Evolutionary conservation across 768 basidiomycete genomes (phyloP), one percentile per base, ranked within the genome.

Genomic region (Tylopilus sp.): DNA sequence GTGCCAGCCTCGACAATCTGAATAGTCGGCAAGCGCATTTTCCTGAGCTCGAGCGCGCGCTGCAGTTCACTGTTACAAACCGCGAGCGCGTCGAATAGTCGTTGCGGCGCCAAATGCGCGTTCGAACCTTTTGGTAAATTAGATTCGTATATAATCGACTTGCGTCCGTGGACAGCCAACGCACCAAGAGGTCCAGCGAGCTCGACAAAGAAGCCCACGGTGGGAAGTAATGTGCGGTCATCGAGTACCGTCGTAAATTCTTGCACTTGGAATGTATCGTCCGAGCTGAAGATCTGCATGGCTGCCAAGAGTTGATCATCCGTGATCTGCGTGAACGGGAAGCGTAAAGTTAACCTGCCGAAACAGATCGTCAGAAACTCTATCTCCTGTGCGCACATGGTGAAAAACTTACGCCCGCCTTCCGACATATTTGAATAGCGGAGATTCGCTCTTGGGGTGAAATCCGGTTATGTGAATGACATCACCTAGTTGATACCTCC

Each of bases 401-500:
- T 16, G 12, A 48, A 25, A 41, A 14, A 58, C 57, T 51, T 14
- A 62, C 58, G 46, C 49, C 43, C 31, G 49, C 41, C 63, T 56
- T 29, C 63, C 57, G 6, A 30, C 34, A 8, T 46, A 50, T 12
- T 46, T 54, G 40, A 64, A 53, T 19, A 57, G 16, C 0, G 63
- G 63, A 7, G 31, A 21, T 9, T 44, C 36, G 10, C 26, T 40
- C 19, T 54, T 34, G 1, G n/a, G 17, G 19, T 54, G 47, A 42
- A 63, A 59, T 14, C 64, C 64, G 3, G 50, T 16, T 9, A 64
- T 44, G 2, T 24, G 44, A 12, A 64, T 13, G 8, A 64, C 17
- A 25, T 64, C 63, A 6, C 63, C 60, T 4, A 62, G 44, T 14
- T 26, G 54, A 31, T 64, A 62, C 26, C 60, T 55, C 63, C 63